These are phyloP conservation scores for Hymenoscyphus salicellus DNA, from an alignment of 2,329 filamentous ascomycete genomes.

Conservation along the genomic window DNA sequence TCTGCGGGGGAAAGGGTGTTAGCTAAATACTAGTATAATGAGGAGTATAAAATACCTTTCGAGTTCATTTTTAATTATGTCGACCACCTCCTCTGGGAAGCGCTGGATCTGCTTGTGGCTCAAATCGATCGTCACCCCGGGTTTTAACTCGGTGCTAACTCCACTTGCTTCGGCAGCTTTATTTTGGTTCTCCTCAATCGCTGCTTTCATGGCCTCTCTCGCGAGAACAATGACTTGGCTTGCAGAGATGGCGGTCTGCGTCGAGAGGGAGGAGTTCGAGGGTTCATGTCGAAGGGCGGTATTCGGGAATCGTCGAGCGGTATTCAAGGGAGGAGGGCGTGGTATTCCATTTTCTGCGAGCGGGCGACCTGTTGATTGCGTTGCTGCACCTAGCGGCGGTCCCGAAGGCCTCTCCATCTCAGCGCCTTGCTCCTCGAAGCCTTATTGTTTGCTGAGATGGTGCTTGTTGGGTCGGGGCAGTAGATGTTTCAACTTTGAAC, in stretches of 20 bases:
- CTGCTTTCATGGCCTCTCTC: slow-evolving; percentile 64
- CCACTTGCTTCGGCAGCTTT: slow-evolving; percentile 60
- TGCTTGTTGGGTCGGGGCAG: slow-evolving; percentile 22
- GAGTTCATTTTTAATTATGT: slow-evolving; percentile 38
- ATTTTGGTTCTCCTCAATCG: slow-evolving; percentile 62
- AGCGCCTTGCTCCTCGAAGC: slow-evolving; percentile 15
- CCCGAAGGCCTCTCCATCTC: slow-evolving; percentile 36
- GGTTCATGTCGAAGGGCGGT: slow-evolving; percentile 48
- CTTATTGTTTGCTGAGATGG: slow-evolving; percentile 18
- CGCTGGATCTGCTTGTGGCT: slow-evolving; percentile 69
- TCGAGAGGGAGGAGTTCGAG: slow-evolving; percentile 43
- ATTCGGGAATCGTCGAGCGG: slow-evolving; percentile 40
- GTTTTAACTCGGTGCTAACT: slow-evolving; percentile 58
- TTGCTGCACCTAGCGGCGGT: slow-evolving; percentile 36
- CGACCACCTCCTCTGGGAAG: slow-evolving; percentile 38
- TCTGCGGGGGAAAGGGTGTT: slow-evolving; percentile 42
- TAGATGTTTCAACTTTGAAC: slow-evolving; percentile 27
- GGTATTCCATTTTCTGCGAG: slow-evolving; percentile 41
- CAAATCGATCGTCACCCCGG: slow-evolving; percentile 72
- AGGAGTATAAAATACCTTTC: slow-evolving; percentile 32
- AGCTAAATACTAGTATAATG: slow-evolving; percentile 20
- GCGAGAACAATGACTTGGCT: slow-evolving; percentile 64
- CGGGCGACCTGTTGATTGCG: slow-evolving; percentile 38
- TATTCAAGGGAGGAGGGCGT: slow-evolving; percentile 38
- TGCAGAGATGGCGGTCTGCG: slow-evolving; percentile 52